Base-by-base conservation (phyloP, 75 land plant genomes). In the Selaginella moellendorffii region DNA sequence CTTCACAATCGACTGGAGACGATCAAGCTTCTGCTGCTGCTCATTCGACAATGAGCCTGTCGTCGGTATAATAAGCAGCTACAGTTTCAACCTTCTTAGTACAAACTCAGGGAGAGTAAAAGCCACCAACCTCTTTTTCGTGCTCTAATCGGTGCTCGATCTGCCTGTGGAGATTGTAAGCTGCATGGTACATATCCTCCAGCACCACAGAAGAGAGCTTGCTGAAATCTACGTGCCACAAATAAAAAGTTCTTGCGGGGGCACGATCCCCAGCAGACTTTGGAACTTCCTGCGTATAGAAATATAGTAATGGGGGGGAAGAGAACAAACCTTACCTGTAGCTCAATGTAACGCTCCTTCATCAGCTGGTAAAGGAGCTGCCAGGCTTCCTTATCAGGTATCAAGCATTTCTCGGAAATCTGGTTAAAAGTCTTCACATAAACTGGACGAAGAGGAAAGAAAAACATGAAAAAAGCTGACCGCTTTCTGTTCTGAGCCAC, bases 121-220 rank as follows among this genome's bases (percentile, higher is more conserved):
- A n/a, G 29, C 20, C 1, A 65, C 54, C 29, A 52, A 85, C 95
- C 95, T 88, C 88, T 31, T 79, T 79, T 31, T 84, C 82, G 51
- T 77, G 70, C 42, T 83, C 78, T 52, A 76, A 67, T 64, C 83
- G 86, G 62, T 81, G 60, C 21, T 82, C 73, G 46, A 79, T 29
- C 30, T 84, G 74, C 25, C 31, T 67, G 8, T 71, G 68, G 56
- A 88, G 64, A 69, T 88, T 88, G 42, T 77, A 69, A 1, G 95
- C 82, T 60, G 82, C 82, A 54, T 86, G 88, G 62, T 73, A 85
- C 95, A 88, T 79, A 63, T 85, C 95, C 65, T 85, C 84, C 23
- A 85, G 69, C 46, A 88, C 52, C 24, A 85, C 61, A 30, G 46
- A 22, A 17, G 65, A 24, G 52, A 65, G 69, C 29, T 79, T 77